Evolutionary conservation across 371 early-diverging fungal species (phyloP).

Genomic region (Cokeromyces recurvatus): DNA sequence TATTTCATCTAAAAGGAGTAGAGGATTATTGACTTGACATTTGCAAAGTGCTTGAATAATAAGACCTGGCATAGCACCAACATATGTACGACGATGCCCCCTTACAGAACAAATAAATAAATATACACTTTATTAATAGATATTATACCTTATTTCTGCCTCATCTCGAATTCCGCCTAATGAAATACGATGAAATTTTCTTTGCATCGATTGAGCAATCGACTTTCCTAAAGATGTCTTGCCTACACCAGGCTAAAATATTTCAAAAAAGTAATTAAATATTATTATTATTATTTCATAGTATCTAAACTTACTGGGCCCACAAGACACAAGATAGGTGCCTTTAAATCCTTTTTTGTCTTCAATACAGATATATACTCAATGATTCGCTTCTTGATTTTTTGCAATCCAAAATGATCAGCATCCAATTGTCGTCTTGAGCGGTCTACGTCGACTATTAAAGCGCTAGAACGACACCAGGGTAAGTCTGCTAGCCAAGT

Average conservation of each 20-base stretch:
- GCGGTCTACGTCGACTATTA: constrained; percentile 55
- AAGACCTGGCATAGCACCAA: constrained; percentile 83
- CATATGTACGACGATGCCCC: constrained; percentile 86
- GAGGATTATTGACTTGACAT: constrained; percentile 73
- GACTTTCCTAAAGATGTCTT: constrained; percentile 80
- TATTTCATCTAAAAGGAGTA: constrained; percentile 73
- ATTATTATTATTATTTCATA: no score
- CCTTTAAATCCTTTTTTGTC: constrained; percentile 65
- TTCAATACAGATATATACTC: constrained; percentile 80
- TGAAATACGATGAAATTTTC: constrained; percentile 79
- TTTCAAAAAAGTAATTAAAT: background rate
- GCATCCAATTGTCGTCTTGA: constrained; percentile 67
- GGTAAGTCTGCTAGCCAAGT: constrained; percentile 77
- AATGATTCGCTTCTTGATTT: constrained; percentile 76
- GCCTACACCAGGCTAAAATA: constrained; percentile 75
- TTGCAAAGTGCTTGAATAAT: constrained; percentile 70
- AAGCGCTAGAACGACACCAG: constrained; percentile 44
- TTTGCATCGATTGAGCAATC: constrained; percentile 70
- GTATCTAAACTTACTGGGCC: constrained; percentile 47
- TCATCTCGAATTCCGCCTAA: constrained; percentile 87
- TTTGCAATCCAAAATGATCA: constrained; percentile 80
- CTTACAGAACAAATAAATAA: constrained; percentile 20
- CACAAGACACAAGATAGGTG: constrained; percentile 75
- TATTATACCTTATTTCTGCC: constrained; percentile 64
- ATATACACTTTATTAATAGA: background rate